Evolutionary conservation across 345 rosid species (phyloP).

Genomic region (Eucalyptus globulus): DNA sequence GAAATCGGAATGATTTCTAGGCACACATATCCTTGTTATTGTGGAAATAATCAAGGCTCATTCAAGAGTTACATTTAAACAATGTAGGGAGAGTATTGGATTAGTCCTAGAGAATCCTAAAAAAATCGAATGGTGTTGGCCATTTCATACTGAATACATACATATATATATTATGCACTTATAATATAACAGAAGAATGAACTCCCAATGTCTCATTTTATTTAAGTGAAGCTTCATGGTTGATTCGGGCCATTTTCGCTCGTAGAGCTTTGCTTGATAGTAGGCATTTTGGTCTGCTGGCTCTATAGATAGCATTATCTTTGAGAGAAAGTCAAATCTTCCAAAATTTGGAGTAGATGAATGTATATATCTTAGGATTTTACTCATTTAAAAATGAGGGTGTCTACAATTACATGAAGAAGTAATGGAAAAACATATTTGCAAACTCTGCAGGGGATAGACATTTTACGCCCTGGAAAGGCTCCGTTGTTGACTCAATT

Average conservation of each 20-base stretch:
- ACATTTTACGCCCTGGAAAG: conserved; percentile 45
- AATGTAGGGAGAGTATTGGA: background rate
- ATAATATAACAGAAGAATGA: background rate
- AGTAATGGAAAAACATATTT: background rate
- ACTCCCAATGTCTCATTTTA: background rate
- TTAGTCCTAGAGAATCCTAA: background rate
- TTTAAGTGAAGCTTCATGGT: background rate
- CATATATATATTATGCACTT: background rate
- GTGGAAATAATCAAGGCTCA: background rate
- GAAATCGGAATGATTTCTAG: background rate
- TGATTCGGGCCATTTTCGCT: background rate
- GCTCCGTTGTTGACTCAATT: conserved; percentile 57
- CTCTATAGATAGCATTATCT: background rate
- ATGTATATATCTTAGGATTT: background rate
- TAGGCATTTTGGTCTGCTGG: background rate
- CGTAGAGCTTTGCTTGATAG: background rate
- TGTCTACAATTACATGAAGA: background rate
- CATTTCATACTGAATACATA: background rate
- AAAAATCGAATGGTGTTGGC: background rate
- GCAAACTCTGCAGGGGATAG: conserved; percentile 28
- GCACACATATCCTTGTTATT: background rate
- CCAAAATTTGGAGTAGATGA: background rate
- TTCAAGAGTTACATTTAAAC: background rate
- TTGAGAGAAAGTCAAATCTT: background rate
- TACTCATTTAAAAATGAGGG: background rate